Conservation (phyloP, 2,329 filamentous ascomycete genomes). For the Aureobasidium sp. region DNA sequence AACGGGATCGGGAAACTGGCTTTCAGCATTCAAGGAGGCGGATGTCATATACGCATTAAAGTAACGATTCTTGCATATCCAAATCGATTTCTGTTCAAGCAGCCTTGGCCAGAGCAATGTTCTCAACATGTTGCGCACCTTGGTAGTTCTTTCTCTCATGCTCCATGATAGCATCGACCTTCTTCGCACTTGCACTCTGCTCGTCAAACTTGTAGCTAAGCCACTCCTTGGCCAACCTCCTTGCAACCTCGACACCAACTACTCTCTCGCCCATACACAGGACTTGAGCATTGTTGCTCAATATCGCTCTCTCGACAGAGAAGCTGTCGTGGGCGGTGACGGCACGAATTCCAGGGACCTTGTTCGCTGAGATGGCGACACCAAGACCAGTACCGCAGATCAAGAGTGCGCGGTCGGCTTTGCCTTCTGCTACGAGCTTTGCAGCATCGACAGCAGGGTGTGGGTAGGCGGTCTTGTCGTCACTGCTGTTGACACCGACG, state of each 20-base stretch:
- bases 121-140: slow-evolving; percentile 11
- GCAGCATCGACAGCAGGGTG: slow-evolving; percentile 70
- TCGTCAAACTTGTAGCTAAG: slow-evolving; percentile 74
- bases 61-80: neutral
- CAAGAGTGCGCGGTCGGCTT: slow-evolving; percentile 69
- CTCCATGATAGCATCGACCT: slow-evolving; percentile 46
- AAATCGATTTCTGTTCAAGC: neutral
- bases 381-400: slow-evolving; percentile 85
- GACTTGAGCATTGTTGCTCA: slow-evolving; percentile 83
- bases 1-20: too few relatives aligned
- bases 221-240: slow-evolving; percentile 74
- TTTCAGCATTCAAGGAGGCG: neutral
- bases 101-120: neutral
- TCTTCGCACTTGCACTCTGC: slow-evolving; percentile 53
- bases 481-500: slow-evolving; percentile 59
- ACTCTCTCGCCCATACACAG: slow-evolving; percentile 81
- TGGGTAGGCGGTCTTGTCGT: slow-evolving; percentile 76
- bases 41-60: neutral
- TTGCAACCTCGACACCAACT: slow-evolving; percentile 71
- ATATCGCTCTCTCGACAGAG: slow-evolving; percentile 63
- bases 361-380: slow-evolving; percentile 84
- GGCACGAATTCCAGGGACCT: slow-evolving; percentile 75
- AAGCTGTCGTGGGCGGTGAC: slow-evolving; percentile 86
- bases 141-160: slow-evolving; percentile 38
- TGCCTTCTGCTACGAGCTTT: slow-evolving; percentile 53